Conservation (phyloP, 2,329 filamentous ascomycete species). For the Calonectria montana region DNA sequence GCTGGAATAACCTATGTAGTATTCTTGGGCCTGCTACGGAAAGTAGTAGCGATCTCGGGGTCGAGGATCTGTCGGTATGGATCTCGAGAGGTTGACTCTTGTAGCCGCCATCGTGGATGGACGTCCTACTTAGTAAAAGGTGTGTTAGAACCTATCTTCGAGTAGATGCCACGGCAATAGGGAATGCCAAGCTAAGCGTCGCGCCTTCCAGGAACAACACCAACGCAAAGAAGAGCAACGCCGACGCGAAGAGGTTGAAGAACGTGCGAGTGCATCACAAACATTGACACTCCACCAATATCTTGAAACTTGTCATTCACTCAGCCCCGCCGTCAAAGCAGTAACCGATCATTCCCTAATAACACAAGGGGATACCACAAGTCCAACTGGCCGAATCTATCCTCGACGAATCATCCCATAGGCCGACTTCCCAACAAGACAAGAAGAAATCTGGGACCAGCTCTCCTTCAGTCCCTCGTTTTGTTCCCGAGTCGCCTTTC, state of each 20-base stretch:
- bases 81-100: too few relatives aligned
- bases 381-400: conserved; percentile 47
- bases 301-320: conserved; percentile 48
- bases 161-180: too few relatives aligned
- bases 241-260: conserved; percentile 43
- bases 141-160: too few relatives aligned
- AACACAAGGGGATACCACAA: conserved; percentile 48
- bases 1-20: too few relatives aligned
- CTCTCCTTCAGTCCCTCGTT: conserved; percentile 33
- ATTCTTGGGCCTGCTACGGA: too few relatives aligned
- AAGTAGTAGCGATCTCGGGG: too few relatives aligned
- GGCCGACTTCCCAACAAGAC: conserved; percentile 44
- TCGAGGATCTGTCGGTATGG: too few relatives aligned
- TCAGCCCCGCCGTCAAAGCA: conserved; percentile 45
- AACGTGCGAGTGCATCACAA: conserved; percentile 32
- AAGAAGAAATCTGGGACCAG: conserved; percentile 48
- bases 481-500: conserved; percentile 45
- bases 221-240: conserved; percentile 39
- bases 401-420: conserved; percentile 51
- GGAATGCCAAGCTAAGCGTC: too few relatives aligned
- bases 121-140: too few relatives aligned
- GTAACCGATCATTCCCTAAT: conserved; percentile 47
- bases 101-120: too few relatives aligned
- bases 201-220: too few relatives aligned
- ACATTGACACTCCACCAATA: conserved; percentile 43